Base-by-base conservation (phyloP, 345 rosid genomes). In the Hevea brasiliensis region DNA sequence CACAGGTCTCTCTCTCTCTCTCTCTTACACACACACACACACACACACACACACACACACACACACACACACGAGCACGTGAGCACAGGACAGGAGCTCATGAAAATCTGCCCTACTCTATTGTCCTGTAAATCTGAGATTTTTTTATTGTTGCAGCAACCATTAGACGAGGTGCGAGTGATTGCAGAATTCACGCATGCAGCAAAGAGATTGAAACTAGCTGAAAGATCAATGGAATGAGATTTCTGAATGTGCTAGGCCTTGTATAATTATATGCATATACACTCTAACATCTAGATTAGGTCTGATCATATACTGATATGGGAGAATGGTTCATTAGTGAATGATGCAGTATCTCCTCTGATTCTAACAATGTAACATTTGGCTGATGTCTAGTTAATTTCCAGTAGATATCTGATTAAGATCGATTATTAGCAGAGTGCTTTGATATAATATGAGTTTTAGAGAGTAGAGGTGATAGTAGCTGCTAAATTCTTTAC, bases 201-300 rank as follows among this genome's bases (percentile, higher is more conserved):
- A 3, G 81, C 82, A 50, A 87, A 77, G 81, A 82, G 76, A 72
- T 68, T n/a, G 63, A 85, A 69, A 70, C 62, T 18, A 29, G 79
- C 40, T 15, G 44, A 67, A 17, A 12, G 37, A 65, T 53, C 60
- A 6, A 45, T 29, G 2, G 63, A 73, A 63, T 68, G 82, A 76
- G 75, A 70, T 26, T 60, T 47, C 15, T 67, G 72, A 35, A 68
- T 56, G 61, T 71, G 69, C 14, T 24, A 45, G 12, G 61, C 65
- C 58, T 56, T 83, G 80, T 82, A 67, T 77, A 68, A 81, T 61
- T 66, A 76, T 41, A 29, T 72, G 59, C 27, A 72, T 77, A 74
- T 48, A 83, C 76, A 74, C 79, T 74, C 87, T 86, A 81, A 81
- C 89, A 79, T 78, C 53, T 81, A 84, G 89, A 57, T 79, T 76